A percentile compares a stretch with the other conserved stretches of the same genome.
Conservation (phyloP, 805 yeast species). For the Komagataella kurtzmanii region DNA sequence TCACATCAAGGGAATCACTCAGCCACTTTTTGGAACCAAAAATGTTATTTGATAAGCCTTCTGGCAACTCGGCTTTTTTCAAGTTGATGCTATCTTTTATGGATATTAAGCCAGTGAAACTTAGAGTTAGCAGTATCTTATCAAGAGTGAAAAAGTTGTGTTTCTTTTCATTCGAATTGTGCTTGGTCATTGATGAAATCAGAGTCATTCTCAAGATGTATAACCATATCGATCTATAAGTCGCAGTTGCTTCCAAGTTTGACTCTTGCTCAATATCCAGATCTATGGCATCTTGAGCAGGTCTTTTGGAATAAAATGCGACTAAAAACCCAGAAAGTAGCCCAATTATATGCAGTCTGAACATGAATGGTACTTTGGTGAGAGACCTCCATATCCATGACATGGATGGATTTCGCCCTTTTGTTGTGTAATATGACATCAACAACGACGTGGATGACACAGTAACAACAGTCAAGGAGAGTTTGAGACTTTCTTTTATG, state of each 20-base stretch:
- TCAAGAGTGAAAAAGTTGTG: slow-evolving; percentile 5
- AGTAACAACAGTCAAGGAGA: background rate
- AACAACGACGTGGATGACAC: background rate
- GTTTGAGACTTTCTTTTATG: background rate
- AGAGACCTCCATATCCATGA: background rate
- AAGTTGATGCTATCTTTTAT: slow-evolving; percentile 4
- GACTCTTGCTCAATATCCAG: background rate
- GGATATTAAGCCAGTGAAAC: slow-evolving; percentile 6
- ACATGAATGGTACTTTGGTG: background rate
- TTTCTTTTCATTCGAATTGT: slow-evolving; percentile 2
- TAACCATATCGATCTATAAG: slow-evolving; percentile 9
- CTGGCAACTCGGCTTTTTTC: background rate
- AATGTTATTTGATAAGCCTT: background rate
- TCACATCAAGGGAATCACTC: background rate
- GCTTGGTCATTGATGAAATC: slow-evolving; percentile 4
- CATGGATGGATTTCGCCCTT: background rate
- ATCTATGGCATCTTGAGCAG: background rate
- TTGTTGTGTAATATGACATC: background rate
- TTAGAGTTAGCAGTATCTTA: slow-evolving; percentile 5
- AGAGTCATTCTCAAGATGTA: slow-evolving; percentile 9
- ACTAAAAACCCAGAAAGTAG: slow-evolving; percentile 6
- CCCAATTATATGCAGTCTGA: slow-evolving; percentile 6
- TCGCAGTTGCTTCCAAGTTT: background rate
- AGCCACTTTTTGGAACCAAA: background rate
- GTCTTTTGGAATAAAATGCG: slow-evolving; percentile 4